Evolutionary conservation across 2,329 filamentous ascomycete species (phyloP).

Genomic region (Juglanconis juglandina): DNA sequence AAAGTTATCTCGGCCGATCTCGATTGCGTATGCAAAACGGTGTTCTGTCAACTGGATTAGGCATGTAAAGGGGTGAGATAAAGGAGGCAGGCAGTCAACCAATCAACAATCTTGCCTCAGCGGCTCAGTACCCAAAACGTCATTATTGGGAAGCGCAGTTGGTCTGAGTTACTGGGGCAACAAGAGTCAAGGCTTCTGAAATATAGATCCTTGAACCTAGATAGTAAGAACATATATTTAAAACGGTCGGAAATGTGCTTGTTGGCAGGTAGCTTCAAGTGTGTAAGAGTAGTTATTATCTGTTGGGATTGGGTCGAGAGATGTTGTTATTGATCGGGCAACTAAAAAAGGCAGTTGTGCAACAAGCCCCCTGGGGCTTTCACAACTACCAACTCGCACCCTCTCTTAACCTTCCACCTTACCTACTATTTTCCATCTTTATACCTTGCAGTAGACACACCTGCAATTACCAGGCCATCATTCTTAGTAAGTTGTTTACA

Average conservation of each 20-base stretch:
- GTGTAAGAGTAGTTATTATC: not conserved
- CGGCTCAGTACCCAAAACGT: no score
- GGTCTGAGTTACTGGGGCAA: no score
- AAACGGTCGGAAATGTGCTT: not conserved
- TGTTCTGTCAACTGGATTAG: no score
- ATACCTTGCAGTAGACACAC: not conserved
- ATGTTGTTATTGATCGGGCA: not conserved
- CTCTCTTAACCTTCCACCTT: not conserved
- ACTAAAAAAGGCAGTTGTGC: not conserved
- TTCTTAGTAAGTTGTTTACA: not conserved
- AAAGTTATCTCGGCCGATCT: no score
- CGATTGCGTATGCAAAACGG: no score
- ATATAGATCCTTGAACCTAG: no score
- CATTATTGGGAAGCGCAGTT: no score
- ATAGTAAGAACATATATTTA: not conserved
- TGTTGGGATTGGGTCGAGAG: not conserved
- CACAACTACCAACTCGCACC: not conserved
- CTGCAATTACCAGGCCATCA: not conserved
- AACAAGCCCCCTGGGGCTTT: not conserved
- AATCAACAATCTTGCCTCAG: no score
- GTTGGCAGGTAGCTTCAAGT: not conserved
- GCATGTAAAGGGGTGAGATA: no score
- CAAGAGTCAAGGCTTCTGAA: no score
- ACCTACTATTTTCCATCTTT: not conserved
- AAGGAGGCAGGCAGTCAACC: no score